Conservation (phyloP, 1,284 basidiomycete species). For the Leccinum variabile region DNA sequence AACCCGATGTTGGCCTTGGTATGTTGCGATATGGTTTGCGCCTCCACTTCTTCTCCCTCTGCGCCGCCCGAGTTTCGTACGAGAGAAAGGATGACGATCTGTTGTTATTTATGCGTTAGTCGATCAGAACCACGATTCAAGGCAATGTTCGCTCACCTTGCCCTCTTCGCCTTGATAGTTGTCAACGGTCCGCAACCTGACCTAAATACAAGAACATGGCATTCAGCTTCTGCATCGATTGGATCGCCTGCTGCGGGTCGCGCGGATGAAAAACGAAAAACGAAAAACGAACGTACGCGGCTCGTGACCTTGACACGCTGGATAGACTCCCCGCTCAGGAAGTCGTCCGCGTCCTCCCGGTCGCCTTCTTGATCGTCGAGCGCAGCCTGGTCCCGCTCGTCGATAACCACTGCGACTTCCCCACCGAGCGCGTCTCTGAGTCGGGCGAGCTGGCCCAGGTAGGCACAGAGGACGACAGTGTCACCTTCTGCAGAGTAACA, state of each 20-base stretch:
- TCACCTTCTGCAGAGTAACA: conserved; percentile 60
- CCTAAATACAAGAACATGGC: conserved; percentile 37
- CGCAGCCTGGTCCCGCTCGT: conserved; percentile 64
- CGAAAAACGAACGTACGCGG: conserved; percentile 38
- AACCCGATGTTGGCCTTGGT: conserved; percentile 61
- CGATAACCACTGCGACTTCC: conserved; percentile 61
- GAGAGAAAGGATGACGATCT: conserved; percentile 69
- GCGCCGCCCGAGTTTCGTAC: conserved; percentile 62
- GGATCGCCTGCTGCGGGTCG: neutral
- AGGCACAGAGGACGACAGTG: conserved; percentile 74
- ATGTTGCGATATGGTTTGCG: conserved; percentile 22
- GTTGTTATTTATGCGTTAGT: neutral
- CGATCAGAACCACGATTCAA: neutral
- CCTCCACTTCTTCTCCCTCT: conserved; percentile 36
- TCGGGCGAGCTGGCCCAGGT: conserved; percentile 68
- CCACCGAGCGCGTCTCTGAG: conserved; percentile 51
- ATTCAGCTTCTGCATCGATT: neutral
- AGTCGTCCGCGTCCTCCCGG: conserved; percentile 34
- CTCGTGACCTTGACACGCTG: conserved; percentile 51
- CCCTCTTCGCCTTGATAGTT: conserved; percentile 77
- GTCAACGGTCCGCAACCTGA: conserved; percentile 70
- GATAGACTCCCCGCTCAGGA: conserved; percentile 29
- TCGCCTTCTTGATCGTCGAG: conserved; percentile 51
- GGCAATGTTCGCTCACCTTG: conserved; percentile 33
- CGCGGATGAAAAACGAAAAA: neutral